phyloP scores from a whole-genome alignment of 345 rosid genomes.

The Sonneratia caseolaris region DNA sequence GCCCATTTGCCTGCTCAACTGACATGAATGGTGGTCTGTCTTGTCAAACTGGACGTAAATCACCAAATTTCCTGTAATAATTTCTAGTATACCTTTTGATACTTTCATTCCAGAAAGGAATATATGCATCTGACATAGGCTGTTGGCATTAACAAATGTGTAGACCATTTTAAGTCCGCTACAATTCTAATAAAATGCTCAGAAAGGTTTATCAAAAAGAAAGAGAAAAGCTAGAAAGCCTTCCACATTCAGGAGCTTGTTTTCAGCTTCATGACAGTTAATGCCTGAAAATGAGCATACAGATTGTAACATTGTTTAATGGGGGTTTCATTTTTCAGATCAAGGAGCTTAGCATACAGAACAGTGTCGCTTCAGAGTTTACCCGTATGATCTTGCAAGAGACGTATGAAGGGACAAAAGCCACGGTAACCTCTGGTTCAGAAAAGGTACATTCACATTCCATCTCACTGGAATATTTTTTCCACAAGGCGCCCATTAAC shows the following conservation, averaged over 20 bases:
- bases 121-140: neutral
- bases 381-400: slow-evolving; percentile 56
- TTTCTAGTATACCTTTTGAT: neutral
- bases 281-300: neutral
- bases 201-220: neutral
- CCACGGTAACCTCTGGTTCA: slow-evolving; percentile 19
- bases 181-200: neutral
- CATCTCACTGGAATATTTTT: neutral
- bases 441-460: slow-evolving; percentile 28
- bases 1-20: neutral
- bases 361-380: slow-evolving; percentile 55
- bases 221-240: neutral
- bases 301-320: neutral
- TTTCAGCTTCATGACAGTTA: neutral
- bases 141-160: neutral
- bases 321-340: slow-evolving; percentile 30
- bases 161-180: neutral
- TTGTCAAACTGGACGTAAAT: neutral
- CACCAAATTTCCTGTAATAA: neutral
- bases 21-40: neutral
- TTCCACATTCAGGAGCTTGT: neutral
- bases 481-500: neutral
- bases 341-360: slow-evolving; percentile 51
- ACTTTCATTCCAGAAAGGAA: neutral
- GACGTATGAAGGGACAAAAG: slow-evolving; percentile 27